Percentiles rank a stretch among this genome's conserved stretches.
Conservation (phyloP, 2,329 filamentous ascomycete species). For the Beauveria asiatica region DNA sequence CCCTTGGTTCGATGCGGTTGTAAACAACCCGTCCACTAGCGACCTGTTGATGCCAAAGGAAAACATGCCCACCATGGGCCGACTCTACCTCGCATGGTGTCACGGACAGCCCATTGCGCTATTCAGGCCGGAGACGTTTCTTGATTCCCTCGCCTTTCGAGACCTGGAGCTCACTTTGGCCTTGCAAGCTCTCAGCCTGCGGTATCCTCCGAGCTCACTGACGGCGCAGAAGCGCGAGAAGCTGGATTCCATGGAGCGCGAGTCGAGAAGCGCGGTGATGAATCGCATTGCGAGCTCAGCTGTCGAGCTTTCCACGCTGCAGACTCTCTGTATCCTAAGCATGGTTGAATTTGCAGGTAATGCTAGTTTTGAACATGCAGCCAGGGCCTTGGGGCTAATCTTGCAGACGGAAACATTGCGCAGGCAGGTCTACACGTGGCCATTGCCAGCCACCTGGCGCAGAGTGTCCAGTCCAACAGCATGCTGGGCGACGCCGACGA, state of each 20-base stretch:
- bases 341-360: constrained; percentile 29
- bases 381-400: neutral
- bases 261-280: constrained; percentile 21
- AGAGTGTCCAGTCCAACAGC: constrained; percentile 14
- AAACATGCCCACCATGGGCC: constrained; percentile 14
- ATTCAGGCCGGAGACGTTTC: constrained; percentile 33
- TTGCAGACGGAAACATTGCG: constrained; percentile 16
- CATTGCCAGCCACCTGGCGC: constrained; percentile 18
- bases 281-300: constrained; percentile 25
- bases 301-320: constrained; percentile 30
- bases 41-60: constrained; percentile 3
- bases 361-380: neutral
- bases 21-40: neutral
- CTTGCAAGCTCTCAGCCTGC: constrained; percentile 30
- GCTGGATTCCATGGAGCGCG: constrained; percentile 11
- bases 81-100: constrained; percentile 37
- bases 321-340: constrained; percentile 29
- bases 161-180: constrained; percentile 27
- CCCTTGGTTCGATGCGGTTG: neutral
- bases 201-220: constrained; percentile 26
- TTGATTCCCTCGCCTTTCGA: constrained; percentile 29
- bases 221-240: constrained; percentile 12
- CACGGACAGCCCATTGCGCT: constrained; percentile 41
- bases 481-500: constrained; percentile 17
- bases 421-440: constrained; percentile 17